Conservation (phyloP, 768 basidiomycete species). For the Pisolithus tinctorius region DNA sequence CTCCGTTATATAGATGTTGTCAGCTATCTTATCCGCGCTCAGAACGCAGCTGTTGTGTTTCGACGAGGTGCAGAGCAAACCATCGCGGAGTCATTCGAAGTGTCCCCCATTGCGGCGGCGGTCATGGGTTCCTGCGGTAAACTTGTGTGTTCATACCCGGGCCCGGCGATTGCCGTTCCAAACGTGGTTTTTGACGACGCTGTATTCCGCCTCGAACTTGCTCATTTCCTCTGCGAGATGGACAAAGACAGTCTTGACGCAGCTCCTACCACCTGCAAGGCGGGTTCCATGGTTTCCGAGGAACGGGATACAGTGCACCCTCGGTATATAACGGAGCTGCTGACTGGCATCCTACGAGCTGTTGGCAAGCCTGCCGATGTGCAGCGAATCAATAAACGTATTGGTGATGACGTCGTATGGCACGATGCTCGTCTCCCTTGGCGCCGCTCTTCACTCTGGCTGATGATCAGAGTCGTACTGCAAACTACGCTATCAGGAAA, state of each 20-base stretch:
- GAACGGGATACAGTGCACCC: conserved; percentile 25
- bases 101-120: conserved; percentile 25
- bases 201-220: conserved; percentile 16
- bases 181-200: conserved; percentile 20
- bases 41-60: conserved; percentile 42
- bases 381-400: neutral
- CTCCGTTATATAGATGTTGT: conserved; percentile 26
- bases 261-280: conserved; percentile 30
- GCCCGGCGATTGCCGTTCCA: conserved; percentile 35
- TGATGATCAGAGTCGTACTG: conserved; percentile 8
- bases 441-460: conserved; percentile 25
- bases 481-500: conserved; percentile 4
- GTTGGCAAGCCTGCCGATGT: neutral
- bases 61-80: conserved; percentile 19
- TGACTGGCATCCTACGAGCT: no score
- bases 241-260: conserved; percentile 26
- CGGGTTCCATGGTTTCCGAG: conserved; percentile 17
- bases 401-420: neutral
- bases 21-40: conserved; percentile 33
- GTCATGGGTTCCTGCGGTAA: conserved; percentile 35
- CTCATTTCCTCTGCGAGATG: conserved; percentile 22
- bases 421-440: conserved; percentile 14
- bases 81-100: conserved; percentile 40
- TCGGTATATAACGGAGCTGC: conserved; percentile 35
- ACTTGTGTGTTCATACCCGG: conserved; percentile 39